Conservation (phyloP, 1,139 yeast species). For the Geotrichum carabidarum region DNA sequence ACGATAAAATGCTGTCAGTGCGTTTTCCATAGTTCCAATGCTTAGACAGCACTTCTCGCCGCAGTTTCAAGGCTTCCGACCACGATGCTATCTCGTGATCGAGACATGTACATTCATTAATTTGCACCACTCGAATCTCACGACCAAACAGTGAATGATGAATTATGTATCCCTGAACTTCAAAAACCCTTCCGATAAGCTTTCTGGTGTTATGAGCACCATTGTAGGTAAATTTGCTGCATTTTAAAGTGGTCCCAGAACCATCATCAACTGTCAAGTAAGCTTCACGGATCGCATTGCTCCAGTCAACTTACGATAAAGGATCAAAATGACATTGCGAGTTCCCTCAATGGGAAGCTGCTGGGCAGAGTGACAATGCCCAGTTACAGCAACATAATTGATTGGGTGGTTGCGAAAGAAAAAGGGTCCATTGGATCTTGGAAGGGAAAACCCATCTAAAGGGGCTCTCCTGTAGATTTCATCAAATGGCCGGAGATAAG, state of each 20-base stretch:
- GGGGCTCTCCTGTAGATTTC: slow-evolving; percentile 18
- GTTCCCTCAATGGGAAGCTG: slow-evolving; percentile 15
- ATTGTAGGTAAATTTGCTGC: slow-evolving; percentile 13
- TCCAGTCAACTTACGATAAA: slow-evolving; percentile 19
- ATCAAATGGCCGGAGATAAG: slow-evolving; percentile 17
- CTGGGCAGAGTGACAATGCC: slow-evolving; percentile 20
- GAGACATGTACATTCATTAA: slow-evolving; percentile 1
- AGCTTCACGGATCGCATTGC: slow-evolving; percentile 20
- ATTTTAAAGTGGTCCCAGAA: slow-evolving; percentile 10
- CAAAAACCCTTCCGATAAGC: slow-evolving; percentile 15
- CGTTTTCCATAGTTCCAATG: slow-evolving; percentile 21
- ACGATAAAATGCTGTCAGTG: neutral
- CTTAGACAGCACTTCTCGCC: slow-evolving; percentile 21
- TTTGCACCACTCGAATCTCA: slow-evolving; percentile 20
- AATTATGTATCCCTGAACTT: slow-evolving; percentile 22
- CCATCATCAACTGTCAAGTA: slow-evolving; percentile 12
- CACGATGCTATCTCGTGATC: slow-evolving; percentile 19
- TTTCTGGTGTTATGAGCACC: slow-evolving; percentile 5
- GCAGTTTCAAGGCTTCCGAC: slow-evolving; percentile 20
- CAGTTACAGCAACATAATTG: slow-evolving; percentile 28
- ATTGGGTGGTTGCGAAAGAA: slow-evolving; percentile 32
- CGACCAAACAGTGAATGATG: slow-evolving; percentile 19
- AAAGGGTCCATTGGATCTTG: slow-evolving; percentile 22
- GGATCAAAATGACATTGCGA: slow-evolving; percentile 3
- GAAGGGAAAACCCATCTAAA: slow-evolving; percentile 9